Conservation (phyloP, 805 yeast genomes). For the Suhomyces sp. region DNA sequence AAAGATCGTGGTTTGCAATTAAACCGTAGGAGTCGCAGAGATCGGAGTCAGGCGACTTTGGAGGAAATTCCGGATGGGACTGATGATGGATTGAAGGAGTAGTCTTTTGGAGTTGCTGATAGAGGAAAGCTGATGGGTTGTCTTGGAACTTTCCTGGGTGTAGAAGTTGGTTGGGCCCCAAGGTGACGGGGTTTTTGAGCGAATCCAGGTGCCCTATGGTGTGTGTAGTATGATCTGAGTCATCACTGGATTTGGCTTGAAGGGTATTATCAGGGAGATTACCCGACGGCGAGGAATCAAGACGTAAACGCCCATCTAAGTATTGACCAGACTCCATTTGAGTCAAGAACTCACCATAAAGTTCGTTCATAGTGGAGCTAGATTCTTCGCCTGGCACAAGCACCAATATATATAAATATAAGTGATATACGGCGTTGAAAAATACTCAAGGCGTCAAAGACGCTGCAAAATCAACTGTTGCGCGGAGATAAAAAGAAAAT, state of each 20-base stretch:
- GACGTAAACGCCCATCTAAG: conserved; percentile 6
- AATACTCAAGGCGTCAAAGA: background rate
- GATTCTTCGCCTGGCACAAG: background rate
- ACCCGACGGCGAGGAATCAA: background rate
- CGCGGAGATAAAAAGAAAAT: background rate
- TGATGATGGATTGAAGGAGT: background rate
- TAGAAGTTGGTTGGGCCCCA: background rate
- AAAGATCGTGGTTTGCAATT: background rate
- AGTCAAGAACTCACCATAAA: conserved; percentile 19
- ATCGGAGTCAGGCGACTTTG: background rate
- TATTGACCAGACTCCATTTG: conserved; percentile 20
- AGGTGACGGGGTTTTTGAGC: background rate
- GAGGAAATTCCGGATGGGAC: background rate
- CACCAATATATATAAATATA: background rate
- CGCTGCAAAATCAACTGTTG: background rate
- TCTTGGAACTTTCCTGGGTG: background rate
- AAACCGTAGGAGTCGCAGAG: background rate
- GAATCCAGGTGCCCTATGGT: background rate
- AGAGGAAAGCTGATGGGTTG: background rate
- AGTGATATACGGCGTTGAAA: background rate
- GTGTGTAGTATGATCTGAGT: background rate
- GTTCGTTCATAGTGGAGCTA: background rate
- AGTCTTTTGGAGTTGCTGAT: background rate
- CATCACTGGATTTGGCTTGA: background rate
- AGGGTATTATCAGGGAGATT: background rate